Evolutionary conservation across 257 asterid species (phyloP), one percentile per base, ranked within the genome.

Genomic region (Fraxinus pennsylvanica): DNA sequence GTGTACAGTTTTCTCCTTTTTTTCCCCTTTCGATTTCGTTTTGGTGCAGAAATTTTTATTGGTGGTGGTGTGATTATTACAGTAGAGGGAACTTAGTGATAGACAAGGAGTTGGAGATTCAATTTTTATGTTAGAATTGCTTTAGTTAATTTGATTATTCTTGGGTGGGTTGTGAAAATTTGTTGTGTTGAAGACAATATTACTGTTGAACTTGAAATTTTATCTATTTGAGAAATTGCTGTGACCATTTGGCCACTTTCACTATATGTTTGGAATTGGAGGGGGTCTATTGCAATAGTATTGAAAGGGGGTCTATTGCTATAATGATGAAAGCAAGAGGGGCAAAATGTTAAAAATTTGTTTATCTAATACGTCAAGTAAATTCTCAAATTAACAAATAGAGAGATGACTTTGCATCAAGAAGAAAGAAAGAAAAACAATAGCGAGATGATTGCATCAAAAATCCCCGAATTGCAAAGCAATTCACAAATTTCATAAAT

Each of bases 161-260:
- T 82, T 68, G 85, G 80, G 83, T 85, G 85, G 80, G 83, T 82
- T 80, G 81, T 83, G 84, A 76, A 79, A 74, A 83, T 65, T 67
- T 82, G 10, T 73, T 82, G 81, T 71, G 61, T 81, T 76, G 70
- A 84, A 82, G 78, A 82, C 78, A 74, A 78, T 25, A 36, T 54
- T 17, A 19, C 65, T 54, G 57, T 75, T 59, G 80, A 63, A 29
- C 47, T 68, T 82, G 79, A n/a, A 72, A 74, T 80, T 84, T 80
- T 80, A 71, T 80, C 76, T 47, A 84, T 81, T 83, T 83, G 87
- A 82, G 84, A 52, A 82, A 66, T 77, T 85, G 76, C 70, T 73
- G 80, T 78, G 84, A 66, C 86, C 84, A 68, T 67, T 17, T 72
- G 68, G 73, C 75, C 82, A 70, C 75, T 63, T 65, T 70, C 71